phyloP scores from a whole-genome alignment of 306 rosid genomes.

The Macrotyloma uniflorum region DNA sequence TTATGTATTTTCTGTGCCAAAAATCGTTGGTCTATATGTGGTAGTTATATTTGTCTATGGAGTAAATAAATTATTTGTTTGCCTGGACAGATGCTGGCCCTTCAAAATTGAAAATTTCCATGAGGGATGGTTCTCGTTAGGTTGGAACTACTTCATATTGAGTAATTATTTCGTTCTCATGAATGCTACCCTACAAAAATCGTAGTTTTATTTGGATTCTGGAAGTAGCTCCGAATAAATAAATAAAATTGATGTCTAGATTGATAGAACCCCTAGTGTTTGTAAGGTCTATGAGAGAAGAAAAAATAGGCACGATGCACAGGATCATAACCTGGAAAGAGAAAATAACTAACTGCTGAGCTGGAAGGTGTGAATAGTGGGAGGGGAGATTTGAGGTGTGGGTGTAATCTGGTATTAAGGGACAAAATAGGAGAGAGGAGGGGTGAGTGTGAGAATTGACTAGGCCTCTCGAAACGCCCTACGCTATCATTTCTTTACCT shows the following conservation, averaged over 20 bases:
- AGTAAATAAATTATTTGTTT: slow-evolving; percentile 2
- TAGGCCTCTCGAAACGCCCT: too few relatives aligned
- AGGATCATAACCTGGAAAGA: too few relatives aligned
- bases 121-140: background rate
- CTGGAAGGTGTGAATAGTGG: too few relatives aligned
- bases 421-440: too few relatives aligned
- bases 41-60: background rate
- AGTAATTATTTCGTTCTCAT: background rate
- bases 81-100: background rate
- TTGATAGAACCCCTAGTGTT: too few relatives aligned
- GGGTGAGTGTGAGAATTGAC: too few relatives aligned
- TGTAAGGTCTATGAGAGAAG: too few relatives aligned
- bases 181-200: background rate
- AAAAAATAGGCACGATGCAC: too few relatives aligned
- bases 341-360: too few relatives aligned
- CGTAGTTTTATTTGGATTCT: background rate
- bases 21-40: background rate
- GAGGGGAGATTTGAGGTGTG: too few relatives aligned
- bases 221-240: background rate
- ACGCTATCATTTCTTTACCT: too few relatives aligned
- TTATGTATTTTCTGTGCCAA: background rate
- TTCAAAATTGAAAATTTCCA: background rate
- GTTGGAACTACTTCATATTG: background rate
- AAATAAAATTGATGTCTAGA: background rate
- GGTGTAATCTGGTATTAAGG: too few relatives aligned